phyloP scores from a whole-genome alignment of 2,329 filamentous ascomycete species.

The Macrophomina phaseolina region DNA sequence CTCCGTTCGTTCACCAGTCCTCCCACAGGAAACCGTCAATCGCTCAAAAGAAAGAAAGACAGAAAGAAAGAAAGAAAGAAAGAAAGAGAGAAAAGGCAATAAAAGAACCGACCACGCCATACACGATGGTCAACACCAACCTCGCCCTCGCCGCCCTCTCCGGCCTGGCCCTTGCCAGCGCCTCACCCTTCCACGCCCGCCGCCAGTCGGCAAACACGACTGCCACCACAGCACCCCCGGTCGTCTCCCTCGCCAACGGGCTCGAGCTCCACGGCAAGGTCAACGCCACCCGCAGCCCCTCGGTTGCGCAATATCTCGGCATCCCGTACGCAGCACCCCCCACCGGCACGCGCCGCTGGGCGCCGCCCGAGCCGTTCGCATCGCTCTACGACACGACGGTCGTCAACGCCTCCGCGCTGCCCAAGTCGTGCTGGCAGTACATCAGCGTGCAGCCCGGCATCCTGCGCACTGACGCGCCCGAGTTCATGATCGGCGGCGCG shows the following conservation, averaged over 20 bases:
- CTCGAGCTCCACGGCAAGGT: constrained; percentile 27
- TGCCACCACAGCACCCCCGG: not conserved
- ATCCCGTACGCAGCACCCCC: constrained; percentile 45
- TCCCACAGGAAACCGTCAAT: not conserved
- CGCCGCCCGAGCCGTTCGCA: constrained; percentile 37
- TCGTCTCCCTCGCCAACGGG: constrained; percentile 1
- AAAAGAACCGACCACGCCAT: not conserved
- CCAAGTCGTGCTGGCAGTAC: constrained; percentile 26
- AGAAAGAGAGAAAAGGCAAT: not conserved
- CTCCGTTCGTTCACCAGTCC: not conserved
- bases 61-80: not conserved
- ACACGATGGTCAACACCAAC: not conserved
- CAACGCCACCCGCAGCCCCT: constrained; percentile 34
- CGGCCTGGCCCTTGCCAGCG: not conserved
- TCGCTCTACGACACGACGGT: constrained; percentile 33
- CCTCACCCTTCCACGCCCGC: not conserved
- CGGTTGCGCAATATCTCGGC: constrained; percentile 43
- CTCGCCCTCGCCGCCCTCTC: not conserved
- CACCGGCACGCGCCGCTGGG: constrained; percentile 41
- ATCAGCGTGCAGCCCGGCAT: constrained; percentile 11
- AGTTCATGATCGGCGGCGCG: constrained; percentile 13
- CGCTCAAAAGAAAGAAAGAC: not conserved
- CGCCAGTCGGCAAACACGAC: not conserved
- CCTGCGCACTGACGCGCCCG: constrained; percentile 31
- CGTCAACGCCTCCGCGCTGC: constrained; percentile 16